Evolutionary conservation across 2,329 filamentous ascomycete genomes (phyloP).

Genomic region (Aspergillus sp.): DNA sequence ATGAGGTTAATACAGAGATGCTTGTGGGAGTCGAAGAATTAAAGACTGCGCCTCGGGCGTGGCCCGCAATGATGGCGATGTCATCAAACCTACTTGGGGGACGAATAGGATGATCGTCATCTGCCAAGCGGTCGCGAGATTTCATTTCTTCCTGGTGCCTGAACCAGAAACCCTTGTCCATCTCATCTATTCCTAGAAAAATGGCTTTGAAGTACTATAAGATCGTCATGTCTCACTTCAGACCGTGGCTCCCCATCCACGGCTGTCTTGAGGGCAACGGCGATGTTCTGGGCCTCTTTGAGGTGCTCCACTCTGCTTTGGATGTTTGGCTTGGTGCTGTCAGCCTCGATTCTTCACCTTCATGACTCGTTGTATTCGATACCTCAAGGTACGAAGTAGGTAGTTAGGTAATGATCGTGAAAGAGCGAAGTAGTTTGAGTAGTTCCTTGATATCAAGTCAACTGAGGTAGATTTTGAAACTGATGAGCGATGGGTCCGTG

Average conservation of each 20-base stretch:
- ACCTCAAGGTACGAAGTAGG: no score
- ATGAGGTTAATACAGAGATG: background rate
- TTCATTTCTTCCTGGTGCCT: constrained; percentile 21
- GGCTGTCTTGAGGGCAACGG: background rate
- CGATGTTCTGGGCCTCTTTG: background rate
- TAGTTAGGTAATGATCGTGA: background rate
- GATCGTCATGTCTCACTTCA: background rate
- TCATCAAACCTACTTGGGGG: constrained; percentile 37
- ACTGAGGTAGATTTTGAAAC: background rate
- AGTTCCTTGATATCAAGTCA: background rate
- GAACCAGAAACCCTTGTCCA: constrained; percentile 13
- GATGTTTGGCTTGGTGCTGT: background rate
- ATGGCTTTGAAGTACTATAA: background rate
- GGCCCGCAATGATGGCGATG: constrained; percentile 37
- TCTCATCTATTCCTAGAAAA: background rate
- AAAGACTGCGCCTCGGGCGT: constrained; percentile 26
- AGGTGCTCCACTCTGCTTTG: background rate
- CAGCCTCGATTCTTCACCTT: background rate
- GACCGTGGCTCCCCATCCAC: no score
- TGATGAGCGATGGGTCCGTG: background rate
- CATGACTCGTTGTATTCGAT: background rate
- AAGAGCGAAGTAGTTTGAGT: background rate
- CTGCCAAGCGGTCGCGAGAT: constrained; percentile 24
- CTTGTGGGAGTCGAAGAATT: constrained; percentile 27
- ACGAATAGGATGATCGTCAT: constrained; percentile 64